Evolutionary conservation across 2,329 filamentous ascomycete genomes (phyloP), one percentile per base, ranked within the genome.

Genomic region (Calonectria pteridis): DNA sequence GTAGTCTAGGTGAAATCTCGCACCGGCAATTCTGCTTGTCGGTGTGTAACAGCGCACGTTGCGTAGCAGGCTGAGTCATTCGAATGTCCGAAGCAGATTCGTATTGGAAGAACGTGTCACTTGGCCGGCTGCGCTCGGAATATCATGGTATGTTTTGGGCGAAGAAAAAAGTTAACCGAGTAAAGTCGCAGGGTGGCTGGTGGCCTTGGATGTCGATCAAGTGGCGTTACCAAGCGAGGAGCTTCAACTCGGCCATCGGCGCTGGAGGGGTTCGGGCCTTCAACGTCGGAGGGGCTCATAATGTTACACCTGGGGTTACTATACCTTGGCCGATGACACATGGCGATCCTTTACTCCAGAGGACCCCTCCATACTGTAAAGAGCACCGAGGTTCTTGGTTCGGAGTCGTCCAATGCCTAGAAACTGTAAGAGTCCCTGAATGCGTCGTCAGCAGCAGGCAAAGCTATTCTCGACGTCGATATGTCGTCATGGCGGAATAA

Each of bases 401-500:
- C 55, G 13, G 35, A 14, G 33, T 28, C 16, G 72, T 43, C 46
- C 49, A 50, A 51, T 37, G 40, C 50, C 63, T 43, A 43, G 43
- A 58, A 68, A 40, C 46, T 75, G 71, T 40, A 49, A 26, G 63
- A 66, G 72, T 68, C 69, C 49, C 29, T 62, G 53, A 72, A 71
- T 59, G 69, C 65, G 46, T 68, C 72, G 63, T 67, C 35, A 71
- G 66, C 53, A 63, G 67, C 70, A 76, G 33, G 66, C 31, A 76
- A 70, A 67, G 50, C 63, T 33, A 72, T 51, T 59, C n/a, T 67
- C 66, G 37, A 71, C 75, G 76, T 78, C 75, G 76, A 69, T 49
- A 78, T 80, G 70, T 74, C 78, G 78, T 80, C 78, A 80, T 79
- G 73, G 62, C 29, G 70, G 58, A 31, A 67, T 71, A 69, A 69